A percentile compares a stretch with the other conserved stretches of the same genome.
Evolutionary conservation across 805 yeast species (phyloP).

Genomic region (Myxozyma kluyveri): DNA sequence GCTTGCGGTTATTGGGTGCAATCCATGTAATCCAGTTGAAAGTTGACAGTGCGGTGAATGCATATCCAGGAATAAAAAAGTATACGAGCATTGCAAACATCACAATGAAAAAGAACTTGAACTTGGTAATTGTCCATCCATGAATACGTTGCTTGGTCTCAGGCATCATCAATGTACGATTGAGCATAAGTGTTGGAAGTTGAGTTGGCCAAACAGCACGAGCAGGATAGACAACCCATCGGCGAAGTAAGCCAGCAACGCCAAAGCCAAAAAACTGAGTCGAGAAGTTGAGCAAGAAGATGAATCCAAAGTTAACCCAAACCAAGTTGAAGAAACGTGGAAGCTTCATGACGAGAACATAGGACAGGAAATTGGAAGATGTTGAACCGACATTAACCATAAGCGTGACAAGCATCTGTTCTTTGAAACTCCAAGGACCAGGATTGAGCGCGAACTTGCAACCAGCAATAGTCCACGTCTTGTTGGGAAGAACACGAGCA

Average conservation of each 20-base stretch:
- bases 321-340: conserved; percentile 9
- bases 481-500: conserved; percentile 47
- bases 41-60: conserved; percentile 56
- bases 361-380: conserved; percentile 44
- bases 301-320: conserved; percentile 15
- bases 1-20: conserved; percentile 51
- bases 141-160: conserved; percentile 32
- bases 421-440: conserved; percentile 64
- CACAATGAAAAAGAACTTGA: conserved; percentile 47
- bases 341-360: conserved; percentile 40
- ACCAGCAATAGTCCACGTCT: conserved; percentile 54
- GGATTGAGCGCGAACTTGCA: conserved; percentile 51
- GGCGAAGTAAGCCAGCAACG: conserved; percentile 60
- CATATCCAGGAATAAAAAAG: conserved; percentile 61
- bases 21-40: conserved; percentile 67
- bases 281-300: conserved; percentile 14
- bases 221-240: conserved; percentile 61
- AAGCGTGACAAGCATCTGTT: conserved; percentile 61
- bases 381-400: conserved; percentile 30
- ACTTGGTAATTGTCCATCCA: conserved; percentile 60
- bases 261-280: conserved; percentile 66
- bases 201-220: conserved; percentile 65
- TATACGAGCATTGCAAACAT: conserved; percentile 46
- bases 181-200: conserved; percentile 58
- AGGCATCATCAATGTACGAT: conserved; percentile 40